Evolutionary conservation across 768 basidiomycete genomes (phyloP).

Genomic region (Boletus patriciae): DNA sequence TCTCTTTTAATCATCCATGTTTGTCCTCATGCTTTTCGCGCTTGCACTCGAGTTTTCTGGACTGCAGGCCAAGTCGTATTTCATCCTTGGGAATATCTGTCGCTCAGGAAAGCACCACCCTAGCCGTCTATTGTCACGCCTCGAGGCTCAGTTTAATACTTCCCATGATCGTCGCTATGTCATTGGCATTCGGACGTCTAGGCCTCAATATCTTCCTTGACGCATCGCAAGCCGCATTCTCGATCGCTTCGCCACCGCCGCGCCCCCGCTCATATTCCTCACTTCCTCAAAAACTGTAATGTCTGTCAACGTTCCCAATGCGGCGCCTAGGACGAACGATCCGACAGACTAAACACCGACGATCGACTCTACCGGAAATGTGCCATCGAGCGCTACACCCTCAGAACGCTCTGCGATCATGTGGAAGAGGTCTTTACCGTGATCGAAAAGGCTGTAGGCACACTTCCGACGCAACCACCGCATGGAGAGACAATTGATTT

Average conservation of each 20-base stretch:
- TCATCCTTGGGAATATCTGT: too few relatives aligned
- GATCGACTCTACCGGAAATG: constrained; percentile 11
- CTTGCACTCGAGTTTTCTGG: constrained; percentile 47
- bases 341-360: neutral
- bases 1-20: neutral
- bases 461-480: neutral
- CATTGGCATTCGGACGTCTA: constrained; percentile 41
- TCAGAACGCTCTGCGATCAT: neutral
- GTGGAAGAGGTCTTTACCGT: neutral
- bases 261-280: constrained; percentile 43
- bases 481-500: constrained; percentile 36
- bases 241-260: constrained; percentile 46
- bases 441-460: neutral
- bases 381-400: neutral
- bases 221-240: constrained; percentile 47
- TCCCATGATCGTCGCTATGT: constrained; percentile 42
- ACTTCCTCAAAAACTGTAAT: constrained; percentile 38
- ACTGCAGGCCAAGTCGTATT: constrained; percentile 31
- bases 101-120: too few relatives aligned
- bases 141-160: constrained; percentile 49
- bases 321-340: neutral
- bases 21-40: constrained; percentile 38
- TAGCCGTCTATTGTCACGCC: constrained; percentile 41
- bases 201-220: constrained; percentile 50
- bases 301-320: constrained; percentile 11